These are phyloP conservation scores for Cutaneotrichosporon mucoides DNA, from an alignment of 1,284 basidiomycete species.

Conservation along the genomic window DNA sequence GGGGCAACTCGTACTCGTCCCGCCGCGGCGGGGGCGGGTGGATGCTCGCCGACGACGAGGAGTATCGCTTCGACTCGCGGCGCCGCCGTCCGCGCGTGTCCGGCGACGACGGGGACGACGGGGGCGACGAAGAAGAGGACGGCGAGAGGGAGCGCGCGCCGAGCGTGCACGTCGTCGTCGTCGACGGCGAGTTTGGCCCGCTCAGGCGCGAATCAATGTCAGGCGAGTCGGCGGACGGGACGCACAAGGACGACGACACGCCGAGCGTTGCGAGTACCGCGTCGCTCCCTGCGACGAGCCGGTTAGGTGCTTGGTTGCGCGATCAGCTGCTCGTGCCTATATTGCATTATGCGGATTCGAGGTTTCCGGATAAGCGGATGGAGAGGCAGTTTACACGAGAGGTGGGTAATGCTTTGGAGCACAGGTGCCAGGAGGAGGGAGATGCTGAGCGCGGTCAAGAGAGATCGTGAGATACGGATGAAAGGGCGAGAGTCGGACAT, in stretches of 20 bases:
- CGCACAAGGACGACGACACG: neutral
- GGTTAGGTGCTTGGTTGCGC: neutral
- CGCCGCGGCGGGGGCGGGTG: neutral
- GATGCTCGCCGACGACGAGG: neutral
- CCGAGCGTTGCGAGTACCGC: neutral
- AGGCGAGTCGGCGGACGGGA: neutral
- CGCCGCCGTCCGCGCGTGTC: neutral
- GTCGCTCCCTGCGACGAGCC: neutral
- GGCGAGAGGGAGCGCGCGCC: neutral
- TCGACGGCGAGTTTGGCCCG: conserved; percentile 1
- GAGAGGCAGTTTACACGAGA: conserved; percentile 41
- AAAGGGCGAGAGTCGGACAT: too few relatives aligned
- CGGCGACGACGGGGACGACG: too few relatives aligned
- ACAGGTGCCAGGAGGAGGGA: too few relatives aligned
- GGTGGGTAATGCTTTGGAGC: conserved; percentile 22
- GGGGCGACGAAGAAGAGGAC: neutral
- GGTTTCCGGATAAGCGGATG: conserved; percentile 39
- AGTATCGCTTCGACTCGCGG: neutral
- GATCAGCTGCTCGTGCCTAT: neutral
- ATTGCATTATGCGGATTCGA: conserved; percentile 41
- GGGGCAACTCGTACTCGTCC: too few relatives aligned
- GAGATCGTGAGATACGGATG: too few relatives aligned
- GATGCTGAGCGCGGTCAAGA: too few relatives aligned
- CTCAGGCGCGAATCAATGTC: too few relatives aligned
- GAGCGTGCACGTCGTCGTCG: neutral